Percentiles rank a stretch among this genome's conserved stretches.
These are phyloP conservation scores for Yamadazyma triangularis DNA, from an alignment of 1,139 yeast genomes.

Conservation along the genomic window DNA sequence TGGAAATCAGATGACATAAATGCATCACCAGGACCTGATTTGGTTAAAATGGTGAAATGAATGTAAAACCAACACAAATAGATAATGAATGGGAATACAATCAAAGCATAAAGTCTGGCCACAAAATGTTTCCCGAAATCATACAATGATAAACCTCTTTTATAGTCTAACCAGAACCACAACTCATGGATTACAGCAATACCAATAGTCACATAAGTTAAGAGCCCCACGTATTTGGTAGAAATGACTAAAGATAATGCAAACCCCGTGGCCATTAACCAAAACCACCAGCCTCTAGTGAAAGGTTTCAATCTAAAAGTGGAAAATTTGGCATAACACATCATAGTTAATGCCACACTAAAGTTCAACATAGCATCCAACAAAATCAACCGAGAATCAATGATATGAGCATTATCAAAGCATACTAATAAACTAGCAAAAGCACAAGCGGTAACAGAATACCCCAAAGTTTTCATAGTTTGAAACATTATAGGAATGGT, in stretches of 20 bases:
- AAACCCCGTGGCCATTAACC: constrained; percentile 82
- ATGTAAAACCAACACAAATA: constrained; percentile 92
- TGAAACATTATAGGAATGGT: constrained; percentile 80
- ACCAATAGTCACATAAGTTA: constrained; percentile 86
- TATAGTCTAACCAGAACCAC: constrained; percentile 78
- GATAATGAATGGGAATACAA: constrained; percentile 75
- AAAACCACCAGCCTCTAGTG: constrained; percentile 72
- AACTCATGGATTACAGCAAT: constrained; percentile 79
- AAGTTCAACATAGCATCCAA: constrained; percentile 86
- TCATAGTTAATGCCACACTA: constrained; percentile 75
- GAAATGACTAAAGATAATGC: constrained; percentile 86
- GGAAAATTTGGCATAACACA: constrained; percentile 73
- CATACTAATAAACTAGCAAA: constrained; percentile 79
- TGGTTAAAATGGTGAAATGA: constrained; percentile 74
- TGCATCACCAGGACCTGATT: constrained; percentile 93
- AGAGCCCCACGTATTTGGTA: constrained; percentile 92
- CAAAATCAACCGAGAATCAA: constrained; percentile 84
- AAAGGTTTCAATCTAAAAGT: constrained; percentile 69
- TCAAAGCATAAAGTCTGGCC: constrained; percentile 70
- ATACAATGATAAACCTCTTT: constrained; percentile 60
- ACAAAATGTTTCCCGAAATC: constrained; percentile 64
- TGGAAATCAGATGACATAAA: constrained; percentile 95
- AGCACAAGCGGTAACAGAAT: constrained; percentile 71
- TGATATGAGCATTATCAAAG: constrained; percentile 86
- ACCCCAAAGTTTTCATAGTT: constrained; percentile 81